A percentile compares a stretch with the other conserved stretches of the same genome.
These are phyloP conservation scores for Thymus quinquecostatus DNA, from an alignment of 257 asterid genomes.

Conservation along the genomic window DNA sequence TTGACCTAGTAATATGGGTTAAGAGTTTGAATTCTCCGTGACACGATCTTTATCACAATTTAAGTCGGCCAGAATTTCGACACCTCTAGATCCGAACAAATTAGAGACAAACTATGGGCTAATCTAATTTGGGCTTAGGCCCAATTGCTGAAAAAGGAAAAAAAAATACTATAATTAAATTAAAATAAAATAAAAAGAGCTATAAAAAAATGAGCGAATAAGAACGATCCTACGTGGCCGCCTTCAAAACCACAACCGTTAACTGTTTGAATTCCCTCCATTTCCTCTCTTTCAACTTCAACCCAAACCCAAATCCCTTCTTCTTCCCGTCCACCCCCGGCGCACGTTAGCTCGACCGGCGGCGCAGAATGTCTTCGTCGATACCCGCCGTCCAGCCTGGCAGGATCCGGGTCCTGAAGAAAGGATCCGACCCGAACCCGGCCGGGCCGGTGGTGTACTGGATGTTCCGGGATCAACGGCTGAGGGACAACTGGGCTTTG, in stretches of 20 bases:
- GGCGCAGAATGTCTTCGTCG: conserved; percentile 44
- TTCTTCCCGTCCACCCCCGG: conserved; percentile 25
- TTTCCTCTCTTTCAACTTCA: conserved; percentile 16
- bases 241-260: conserved; percentile 60
- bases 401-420: conserved; percentile 69
- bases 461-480: conserved; percentile 99
- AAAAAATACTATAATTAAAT: no score
- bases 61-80: no score
- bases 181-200: no score
- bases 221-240: conserved; percentile 56
- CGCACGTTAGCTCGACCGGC: conserved; percentile 26
- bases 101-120: no score
- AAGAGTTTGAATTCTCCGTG: no score
- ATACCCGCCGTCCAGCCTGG: conserved; percentile 66
- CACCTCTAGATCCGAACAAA: no score
- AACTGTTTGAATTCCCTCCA: conserved; percentile 76
- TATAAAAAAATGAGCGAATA: not conserved
- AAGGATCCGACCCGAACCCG: conserved; percentile 35
- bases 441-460: conserved; percentile 94
- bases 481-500: conserved; percentile 94
- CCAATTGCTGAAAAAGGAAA: no score
- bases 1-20: no score
- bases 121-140: no score
- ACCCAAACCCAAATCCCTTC: not conserved
- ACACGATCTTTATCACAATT: no score